Percentiles rank a stretch among this genome's conserved stretches.
phyloP scores from a whole-genome alignment of 441 rosid genomes.

The Eruca vesicaria region DNA sequence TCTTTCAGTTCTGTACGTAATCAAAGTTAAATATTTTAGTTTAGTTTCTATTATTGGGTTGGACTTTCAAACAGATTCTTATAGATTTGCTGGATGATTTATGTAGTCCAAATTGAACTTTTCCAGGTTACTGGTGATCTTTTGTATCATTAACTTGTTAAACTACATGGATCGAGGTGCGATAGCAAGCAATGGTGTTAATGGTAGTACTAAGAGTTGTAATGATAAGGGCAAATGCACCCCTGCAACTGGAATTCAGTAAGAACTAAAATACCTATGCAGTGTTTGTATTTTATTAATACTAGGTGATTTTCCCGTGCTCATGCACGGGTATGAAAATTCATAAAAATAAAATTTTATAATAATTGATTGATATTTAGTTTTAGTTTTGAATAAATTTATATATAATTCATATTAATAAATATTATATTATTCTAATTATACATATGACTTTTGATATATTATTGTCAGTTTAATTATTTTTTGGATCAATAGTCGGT shows the following conservation, averaged over 20 bases:
- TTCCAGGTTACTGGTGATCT: slow-evolving; percentile 68
- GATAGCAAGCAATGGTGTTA: slow-evolving; percentile 93
- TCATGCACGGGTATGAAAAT: too few relatives aligned
- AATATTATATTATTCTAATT: too few relatives aligned
- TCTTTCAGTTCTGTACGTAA: background rate
- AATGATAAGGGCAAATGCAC: slow-evolving; percentile 65
- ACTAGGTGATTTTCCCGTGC: too few relatives aligned
- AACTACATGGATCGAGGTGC: slow-evolving; percentile 91
- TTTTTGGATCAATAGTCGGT: too few relatives aligned
- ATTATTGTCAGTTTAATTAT: too few relatives aligned
- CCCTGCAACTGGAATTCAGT: slow-evolving; percentile 87
- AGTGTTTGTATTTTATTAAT: background rate
- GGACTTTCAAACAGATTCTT: background rate
- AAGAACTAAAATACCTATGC: slow-evolving; percentile 29
- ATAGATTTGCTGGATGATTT: background rate
- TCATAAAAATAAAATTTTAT: too few relatives aligned
- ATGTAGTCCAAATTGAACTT: background rate
- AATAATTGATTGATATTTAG: too few relatives aligned
- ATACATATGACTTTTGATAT: too few relatives aligned
- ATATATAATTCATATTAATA: too few relatives aligned
- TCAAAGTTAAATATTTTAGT: background rate
- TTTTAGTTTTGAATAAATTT: too few relatives aligned
- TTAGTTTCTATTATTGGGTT: background rate
- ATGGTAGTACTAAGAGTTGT: slow-evolving; percentile 66
- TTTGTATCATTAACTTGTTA: slow-evolving; percentile 79